Evolutionary conservation across 192 early-diverging fungal genomes (phyloP), one percentile per base, ranked within the genome.

Genomic region (Mortierella alpina): DNA sequence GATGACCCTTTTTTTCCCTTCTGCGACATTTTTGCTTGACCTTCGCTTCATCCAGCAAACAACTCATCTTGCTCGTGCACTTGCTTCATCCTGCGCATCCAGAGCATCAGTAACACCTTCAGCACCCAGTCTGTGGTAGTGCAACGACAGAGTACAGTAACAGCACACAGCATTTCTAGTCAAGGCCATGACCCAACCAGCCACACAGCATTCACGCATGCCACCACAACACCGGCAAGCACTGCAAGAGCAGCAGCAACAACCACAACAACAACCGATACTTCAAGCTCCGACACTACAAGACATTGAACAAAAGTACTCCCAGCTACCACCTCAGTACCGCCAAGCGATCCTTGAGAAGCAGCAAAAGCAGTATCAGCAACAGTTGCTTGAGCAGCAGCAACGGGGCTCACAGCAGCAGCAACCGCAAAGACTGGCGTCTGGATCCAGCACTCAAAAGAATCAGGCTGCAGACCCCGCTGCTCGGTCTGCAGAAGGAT

Each of bases 241-340:
- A 14, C 39, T 60, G 42, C 66, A 31, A 14, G 57, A 71, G 10
- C 69, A 71, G 14, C 50, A 71, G 22, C 69, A 63, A 23, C 52
- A 31, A 39, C 69, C 62, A 17, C 51, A 53, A 20, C 63, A 73
- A 31, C 63, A 72, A 48, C 61, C 47, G 45, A 47, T 49, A 47
- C 64, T 68, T 18, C 63, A 65, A 41, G 56, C 69, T 12, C 76
- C 69, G 18, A 79, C 68, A 0, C 17, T 79, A 15, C 50, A 71
- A 2, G 69, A 79, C 46, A 70, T 79, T 54, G 63, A 66, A 51
- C 63, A 57, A 42, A 59, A 79, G 39, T 53, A 72, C 58, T 66
- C 68, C 7, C 76, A 79, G 47, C 59, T 79, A 1, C 76, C 76
- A 18, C 76, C 76, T 10, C 76, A 79, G n/a, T 79, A 79, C 22